Base-by-base conservation (phyloP, 2,329 filamentous ascomycete genomes). In the Spiromastix sp. region DNA sequence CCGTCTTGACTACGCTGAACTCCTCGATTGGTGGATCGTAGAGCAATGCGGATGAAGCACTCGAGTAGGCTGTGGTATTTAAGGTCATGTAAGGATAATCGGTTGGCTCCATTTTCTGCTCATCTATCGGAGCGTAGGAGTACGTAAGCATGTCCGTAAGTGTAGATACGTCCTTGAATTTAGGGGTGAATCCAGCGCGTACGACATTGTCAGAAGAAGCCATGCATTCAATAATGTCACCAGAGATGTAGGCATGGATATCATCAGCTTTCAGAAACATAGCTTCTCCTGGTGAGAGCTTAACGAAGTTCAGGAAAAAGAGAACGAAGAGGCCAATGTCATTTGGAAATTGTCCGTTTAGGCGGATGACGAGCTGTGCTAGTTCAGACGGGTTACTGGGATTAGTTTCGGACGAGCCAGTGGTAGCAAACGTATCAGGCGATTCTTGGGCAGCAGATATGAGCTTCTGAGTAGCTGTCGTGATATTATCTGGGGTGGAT, bases 141-240 rank as follows among this genome's bases (percentile, higher is more conserved):
- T 98, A 98, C 0, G 91, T 98, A 46, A 98, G 67, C 79, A 94
- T 93, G 42, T 77, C 72, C 21, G 89, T 85, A 8, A 98, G 70
- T 0, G 86, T 96, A 36, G 78, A 65, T 15, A 96, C 85, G 49
- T 98, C 91, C 66, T 96, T 95, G 72, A 94, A 98, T 59, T 98
- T 98, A 37, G 91, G 91, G 0, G 91, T 98, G 61, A 98, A 91
- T 28, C 91, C 91, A 0, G 91, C 91, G 37, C 91, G 85, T 34
- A 98, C 87, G 22, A 98, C 91, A 47, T 98, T 98, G 71, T 98
- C 91, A n/a, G 85, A 93, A 6, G 85, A 81, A 0, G 91, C 91
- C 91, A 98, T 98, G 68, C 91, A 98, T 63, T 98, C 91, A 56
- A 98, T 86, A 48, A 98, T 94, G 54, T 98, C 89, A 21, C 63